Evolutionary conservation across 495 filamentous ascomycete genomes (phyloP), one percentile per base, ranked within the genome.

Genomic region (Lasiosphaeria ovina): DNA sequence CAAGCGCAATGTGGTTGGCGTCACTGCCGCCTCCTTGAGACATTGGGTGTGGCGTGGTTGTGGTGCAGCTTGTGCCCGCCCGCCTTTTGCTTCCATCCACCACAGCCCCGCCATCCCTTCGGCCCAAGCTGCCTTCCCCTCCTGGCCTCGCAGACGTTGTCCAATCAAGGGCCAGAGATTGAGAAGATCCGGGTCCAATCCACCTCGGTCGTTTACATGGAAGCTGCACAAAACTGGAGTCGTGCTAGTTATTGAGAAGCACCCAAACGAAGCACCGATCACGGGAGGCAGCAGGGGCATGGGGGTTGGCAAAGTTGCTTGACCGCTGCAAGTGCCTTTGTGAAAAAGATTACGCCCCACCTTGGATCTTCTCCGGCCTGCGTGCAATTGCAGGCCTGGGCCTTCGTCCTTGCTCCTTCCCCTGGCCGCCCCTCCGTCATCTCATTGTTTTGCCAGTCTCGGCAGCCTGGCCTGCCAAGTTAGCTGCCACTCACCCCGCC

Each of bases 151-250:
- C 24, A n/a, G 24, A 44, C n/a, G 55, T 45, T 58, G 62, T 50
- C 63, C 63, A 65, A 65, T 65, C 63, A 65, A 55, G 54, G 59
- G 55, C 36, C 59, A 50, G 36, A 24, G 51, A 51, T 56, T 51
- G 55, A 50, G 59, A 60, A 44, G 17, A 55, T 48, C 58, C 63
- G 51, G 55, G 35, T 31, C 51, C 40, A 49, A 47, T 57, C 24
- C 12, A 47, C 4, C 44, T n/a, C 5, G 12, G 56, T 52, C 24
- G 40, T 33, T 16, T 16, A 24, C 24, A 24, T 24, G 24, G 55
- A 38, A 36, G 33, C 48, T 52, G 57, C 44, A 58, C 36, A 14
- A 35, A 50, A 32, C 44, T 58, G 47, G 47, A 38, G 44, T 9
- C 3, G 24, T 12, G 57, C 52, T 49, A 8, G 31, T 33, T 53